phyloP scores from a whole-genome alignment of 1,139 yeast species.

The Pichia sp. region DNA sequence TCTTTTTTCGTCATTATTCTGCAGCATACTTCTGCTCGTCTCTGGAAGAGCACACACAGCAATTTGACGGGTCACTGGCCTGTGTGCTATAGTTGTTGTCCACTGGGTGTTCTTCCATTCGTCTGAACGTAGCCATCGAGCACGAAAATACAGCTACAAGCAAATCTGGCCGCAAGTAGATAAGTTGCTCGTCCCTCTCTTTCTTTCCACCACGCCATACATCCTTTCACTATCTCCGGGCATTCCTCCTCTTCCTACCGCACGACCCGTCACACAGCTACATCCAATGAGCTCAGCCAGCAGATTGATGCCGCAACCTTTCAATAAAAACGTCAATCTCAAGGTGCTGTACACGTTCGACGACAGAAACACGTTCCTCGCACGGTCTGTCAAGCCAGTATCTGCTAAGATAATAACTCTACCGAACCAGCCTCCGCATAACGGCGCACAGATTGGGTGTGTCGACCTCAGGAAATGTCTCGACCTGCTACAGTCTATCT shows the following conservation, averaged over 20 bases:
- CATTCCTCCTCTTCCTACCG: no score
- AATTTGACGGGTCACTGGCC: conserved; percentile 2
- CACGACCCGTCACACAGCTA: neutral
- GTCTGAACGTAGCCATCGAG: no score
- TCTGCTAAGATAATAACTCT: conserved; percentile 47
- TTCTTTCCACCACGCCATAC: neutral
- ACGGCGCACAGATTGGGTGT: conserved; percentile 48
- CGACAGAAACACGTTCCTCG: conserved; percentile 54
- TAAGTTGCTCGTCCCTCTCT: neutral
- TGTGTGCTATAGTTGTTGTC: neutral
- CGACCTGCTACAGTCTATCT: conserved; percentile 46
- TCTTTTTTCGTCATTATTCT: neutral
- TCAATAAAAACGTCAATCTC: conserved; percentile 31
- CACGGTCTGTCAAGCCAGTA: conserved; percentile 46
- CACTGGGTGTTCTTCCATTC: no score
- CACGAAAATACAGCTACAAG: neutral
- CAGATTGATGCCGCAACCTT: conserved; percentile 21
- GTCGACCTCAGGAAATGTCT: conserved; percentile 52
- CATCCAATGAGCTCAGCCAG: neutral
- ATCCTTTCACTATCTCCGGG: neutral
- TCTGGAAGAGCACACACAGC: neutral
- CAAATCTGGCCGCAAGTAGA: neutral
- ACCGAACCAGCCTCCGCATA: conserved; percentile 32
- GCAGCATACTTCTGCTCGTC: neutral
- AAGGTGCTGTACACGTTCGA: conserved; percentile 62